Conservation (phyloP, 2,329 filamentous ascomycete species). For the Colletotrichum ledebouriae region DNA sequence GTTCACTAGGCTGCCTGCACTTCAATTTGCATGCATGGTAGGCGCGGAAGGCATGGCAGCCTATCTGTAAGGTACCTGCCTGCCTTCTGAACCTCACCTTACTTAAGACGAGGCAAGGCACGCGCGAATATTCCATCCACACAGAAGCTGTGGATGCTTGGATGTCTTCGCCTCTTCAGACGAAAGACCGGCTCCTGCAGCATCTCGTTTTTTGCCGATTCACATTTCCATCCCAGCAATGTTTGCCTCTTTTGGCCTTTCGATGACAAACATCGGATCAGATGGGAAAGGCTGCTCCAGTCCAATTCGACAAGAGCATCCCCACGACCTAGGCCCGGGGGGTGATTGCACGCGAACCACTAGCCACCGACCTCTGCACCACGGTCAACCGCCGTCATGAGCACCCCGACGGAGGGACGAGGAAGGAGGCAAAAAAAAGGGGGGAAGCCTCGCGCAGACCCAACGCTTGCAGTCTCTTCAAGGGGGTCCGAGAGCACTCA, state of each 20-base stretch:
- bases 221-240: constrained; percentile 18
- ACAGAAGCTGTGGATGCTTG: no score
- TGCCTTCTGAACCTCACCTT: no score
- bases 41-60: no score
- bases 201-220: constrained; percentile 3
- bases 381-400: not conserved
- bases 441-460: constrained; percentile 9
- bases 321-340: constrained; percentile 3
- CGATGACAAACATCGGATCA: not conserved
- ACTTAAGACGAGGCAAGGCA: not conserved
- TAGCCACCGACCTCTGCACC: no score
- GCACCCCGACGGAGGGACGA: not conserved
- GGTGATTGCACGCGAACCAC: no score
- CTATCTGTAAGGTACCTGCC: no score
- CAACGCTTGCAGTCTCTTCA: not conserved
- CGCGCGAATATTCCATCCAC: not conserved
- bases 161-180: constrained; percentile 21
- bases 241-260: constrained; percentile 15
- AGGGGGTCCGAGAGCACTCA: constrained; percentile 33
- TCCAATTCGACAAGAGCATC: constrained; percentile 15
- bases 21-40: no score
- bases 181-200: constrained; percentile 17
- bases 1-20: no score
- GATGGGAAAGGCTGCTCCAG: constrained; percentile 5
- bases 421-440: not conserved